phyloP scores from a whole-genome alignment of 2,329 filamentous ascomycete species.

The Alternaria ventricosa region DNA sequence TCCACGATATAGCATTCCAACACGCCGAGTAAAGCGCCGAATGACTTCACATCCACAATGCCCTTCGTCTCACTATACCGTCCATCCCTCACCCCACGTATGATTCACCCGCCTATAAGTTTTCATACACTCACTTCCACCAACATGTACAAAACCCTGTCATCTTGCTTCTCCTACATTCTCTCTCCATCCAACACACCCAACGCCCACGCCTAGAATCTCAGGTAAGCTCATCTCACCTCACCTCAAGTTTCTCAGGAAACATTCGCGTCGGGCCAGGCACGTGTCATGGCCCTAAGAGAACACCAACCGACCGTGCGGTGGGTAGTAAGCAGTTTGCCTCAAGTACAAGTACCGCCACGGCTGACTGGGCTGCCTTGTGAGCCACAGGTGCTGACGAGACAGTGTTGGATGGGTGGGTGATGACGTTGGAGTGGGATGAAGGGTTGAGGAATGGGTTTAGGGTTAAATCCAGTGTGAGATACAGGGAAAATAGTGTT shows the following conservation, averaged over 20 bases:
- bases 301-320: not conserved
- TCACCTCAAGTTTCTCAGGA: not conserved
- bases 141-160: not conserved
- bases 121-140: not conserved
- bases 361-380: not conserved
- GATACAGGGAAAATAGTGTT: not conserved
- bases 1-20: not conserved
- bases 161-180: not conserved
- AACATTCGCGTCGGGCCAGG: not conserved
- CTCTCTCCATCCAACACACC: not conserved
- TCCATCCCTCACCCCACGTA: not conserved
- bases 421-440: constrained; percentile 10
- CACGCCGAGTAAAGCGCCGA: not conserved
- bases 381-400: constrained; percentile 14
- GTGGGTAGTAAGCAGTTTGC: not conserved
- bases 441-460: not conserved
- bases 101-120: not conserved
- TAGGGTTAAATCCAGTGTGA: not conserved
- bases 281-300: not conserved
- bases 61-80: not conserved
- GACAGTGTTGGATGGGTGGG: constrained; percentile 16
- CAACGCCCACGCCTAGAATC: not conserved
- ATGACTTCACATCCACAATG: not conserved
- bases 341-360: not conserved
- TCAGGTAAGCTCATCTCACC: not conserved